Evolutionary conservation across 2,329 filamentous ascomycete genomes (phyloP).

Genomic region (Raffaelea arxii): DNA sequence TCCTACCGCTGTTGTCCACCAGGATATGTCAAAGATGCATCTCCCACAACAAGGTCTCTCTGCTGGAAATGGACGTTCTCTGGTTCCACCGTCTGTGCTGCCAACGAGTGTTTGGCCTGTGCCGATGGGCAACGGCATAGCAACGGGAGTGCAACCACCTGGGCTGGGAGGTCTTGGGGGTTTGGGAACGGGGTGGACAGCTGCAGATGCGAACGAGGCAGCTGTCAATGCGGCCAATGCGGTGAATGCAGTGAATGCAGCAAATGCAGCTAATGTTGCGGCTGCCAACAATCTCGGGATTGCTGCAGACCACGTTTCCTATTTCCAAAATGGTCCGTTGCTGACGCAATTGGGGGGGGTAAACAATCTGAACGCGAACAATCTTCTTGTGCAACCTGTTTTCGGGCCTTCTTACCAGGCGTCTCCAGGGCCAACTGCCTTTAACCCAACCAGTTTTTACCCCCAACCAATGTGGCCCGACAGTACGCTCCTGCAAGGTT

Average conservation of each 20-base stretch:
- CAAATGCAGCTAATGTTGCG: not conserved
- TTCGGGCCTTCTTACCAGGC: constrained; percentile 24
- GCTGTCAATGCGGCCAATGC: no score
- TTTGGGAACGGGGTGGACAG: no score
- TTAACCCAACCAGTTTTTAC: constrained; percentile 28
- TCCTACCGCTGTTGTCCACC: constrained; percentile 19
- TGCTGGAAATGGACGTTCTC: no score
- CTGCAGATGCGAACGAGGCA: no score
- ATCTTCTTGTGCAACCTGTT: constrained; percentile 16
- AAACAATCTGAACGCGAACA: constrained; percentile 11
- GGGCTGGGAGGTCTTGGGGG: no score
- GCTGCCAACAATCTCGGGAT: constrained; percentile 1
- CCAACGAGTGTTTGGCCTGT: no score
- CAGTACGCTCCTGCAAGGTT: constrained; percentile 19
- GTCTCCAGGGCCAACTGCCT: constrained; percentile 26
- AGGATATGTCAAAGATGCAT: constrained; percentile 2
- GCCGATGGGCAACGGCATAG: no score
- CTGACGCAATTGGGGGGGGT: not conserved
- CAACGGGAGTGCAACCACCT: no score
- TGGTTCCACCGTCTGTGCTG: no score
- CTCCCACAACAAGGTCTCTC: constrained; percentile 3
- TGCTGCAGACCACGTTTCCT: constrained; percentile 1
- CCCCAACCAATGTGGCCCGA: constrained; percentile 29
- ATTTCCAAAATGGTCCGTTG: not conserved
- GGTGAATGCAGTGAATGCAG: no score